Base-by-base conservation (phyloP, 2,329 filamentous ascomycete genomes). In the Colletotrichum sp. region DNA sequence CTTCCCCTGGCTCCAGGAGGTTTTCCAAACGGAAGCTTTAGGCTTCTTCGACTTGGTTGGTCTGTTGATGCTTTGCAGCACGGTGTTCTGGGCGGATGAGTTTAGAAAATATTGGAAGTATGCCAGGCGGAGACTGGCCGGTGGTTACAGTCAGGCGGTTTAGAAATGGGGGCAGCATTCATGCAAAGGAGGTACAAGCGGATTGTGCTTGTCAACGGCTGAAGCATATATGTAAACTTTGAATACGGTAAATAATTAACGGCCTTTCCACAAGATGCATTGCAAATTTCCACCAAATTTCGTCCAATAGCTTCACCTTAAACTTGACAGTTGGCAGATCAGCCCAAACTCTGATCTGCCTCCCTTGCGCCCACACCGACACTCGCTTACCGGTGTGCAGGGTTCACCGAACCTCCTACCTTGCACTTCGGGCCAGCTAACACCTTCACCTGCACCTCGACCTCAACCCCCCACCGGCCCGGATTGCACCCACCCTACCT, bases 81-180 rank as follows among this genome's bases (percentile, higher is more conserved):
- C 91, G 66, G 97, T 99, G 32, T 98, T 99, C 84, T 98, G 95
- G 95, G 96, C 93, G 15, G 97, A 99, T 84, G 97, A 99, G 86
- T 89, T 89, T 58, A 90, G 97, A 82, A 99, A 99, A 86, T 97
- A 93, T 87, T 91, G 90, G 81, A 90, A 88, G 80, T 91, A 92
- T 79, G 88, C 92, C 66, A 87, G 87, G 81, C 87, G 89, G 83
- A 89, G 90, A 81, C 83, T 91, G 75, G 88, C 88, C n/a, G 85
- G 84, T 76, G 90, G 91, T 70, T 94, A 94, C 82, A 94, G 92
- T 82, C 90, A 92, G 82, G 89, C 90, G 79, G 92, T 94, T 77
- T 94, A 87, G 79, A 82, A 60, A 61, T 36, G 66, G 62, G 48
- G 48, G 55, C 68, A 72, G 71, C 48, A 56, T 69, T 67, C 55